Evolutionary conservation across 768 basidiomycete genomes (phyloP), one percentile per base, ranked within the genome.

Genomic region (Kwoniella botswanensis): DNA sequence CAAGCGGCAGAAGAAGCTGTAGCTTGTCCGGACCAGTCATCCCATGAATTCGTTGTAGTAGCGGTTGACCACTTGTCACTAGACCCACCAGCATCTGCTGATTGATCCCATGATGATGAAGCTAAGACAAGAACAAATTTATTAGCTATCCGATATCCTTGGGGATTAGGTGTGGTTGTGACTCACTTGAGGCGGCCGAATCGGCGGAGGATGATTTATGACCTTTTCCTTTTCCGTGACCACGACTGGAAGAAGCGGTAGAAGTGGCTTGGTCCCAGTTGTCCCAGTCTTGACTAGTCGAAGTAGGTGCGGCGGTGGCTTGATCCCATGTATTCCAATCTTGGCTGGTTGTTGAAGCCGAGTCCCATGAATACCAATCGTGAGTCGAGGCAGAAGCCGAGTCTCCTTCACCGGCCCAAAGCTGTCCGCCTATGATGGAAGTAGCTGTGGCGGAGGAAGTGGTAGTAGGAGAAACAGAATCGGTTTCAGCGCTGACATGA

Each of bases 361-460:
- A 35, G 55, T 43, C 21, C 12, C 44, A 63, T 50, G 62, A 52
- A 15, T 46, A 42, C 9, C 46, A 42, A 29, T 52, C 41, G 17
- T 44, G 17, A n/a, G 46, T 52, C 42, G 62, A 46, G 12, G 46
- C 21, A 17, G 44, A 11, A 10, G 26, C 22, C 4, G 50, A 35
- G 55, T 43, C 21, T 18, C 44, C 44, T 10, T 59, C 57, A 24
- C 67, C 67, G 4, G 67, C 67, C 67, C 67, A 68, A 5, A 68
- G 61, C 22, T 62, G 60, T n/a, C 67, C 67, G 21, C 67, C 67
- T 22, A 68, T 62, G 18, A 63, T 22, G 5, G 67, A 68, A 11
- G 67, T 68, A 35, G 57, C 35, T 26, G 60, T 10, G 54, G 57
- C 41, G 3, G 44, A 18, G 17, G 67, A 22, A 41, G 35, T 57